Conservation (phyloP, 306 rosid genomes). For the Vigna trinervia region DNA sequence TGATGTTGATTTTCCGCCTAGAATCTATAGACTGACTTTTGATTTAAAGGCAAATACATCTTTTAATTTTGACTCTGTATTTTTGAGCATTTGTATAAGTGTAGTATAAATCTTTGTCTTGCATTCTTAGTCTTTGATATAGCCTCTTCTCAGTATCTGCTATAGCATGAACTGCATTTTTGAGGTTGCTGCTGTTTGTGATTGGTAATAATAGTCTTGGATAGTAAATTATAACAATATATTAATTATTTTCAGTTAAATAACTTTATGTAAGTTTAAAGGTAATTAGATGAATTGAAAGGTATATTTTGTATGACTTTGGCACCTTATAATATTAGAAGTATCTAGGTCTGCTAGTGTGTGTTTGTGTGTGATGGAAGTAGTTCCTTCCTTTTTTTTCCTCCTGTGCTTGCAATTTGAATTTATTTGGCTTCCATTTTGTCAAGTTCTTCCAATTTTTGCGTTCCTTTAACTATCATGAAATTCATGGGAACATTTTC, state of each 20-base stretch:
- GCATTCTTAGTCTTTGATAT: neutral
- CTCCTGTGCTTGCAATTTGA: neutral
- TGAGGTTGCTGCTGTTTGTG: neutral
- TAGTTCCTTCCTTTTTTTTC: neutral
- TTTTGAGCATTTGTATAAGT: neutral
- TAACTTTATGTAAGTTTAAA: neutral
- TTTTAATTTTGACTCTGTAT: neutral
- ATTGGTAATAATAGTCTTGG: neutral
- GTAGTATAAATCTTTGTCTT: neutral
- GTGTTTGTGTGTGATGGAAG: neutral
- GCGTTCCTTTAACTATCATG: neutral
- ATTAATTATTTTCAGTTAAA: neutral
- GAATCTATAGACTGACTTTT: neutral
- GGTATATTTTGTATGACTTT: neutral
- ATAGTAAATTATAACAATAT: neutral
- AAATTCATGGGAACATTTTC: neutral
- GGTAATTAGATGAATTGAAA: neutral
- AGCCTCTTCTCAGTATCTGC: neutral
- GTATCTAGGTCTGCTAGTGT: neutral
- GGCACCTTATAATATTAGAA: neutral
- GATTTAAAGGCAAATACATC: neutral
- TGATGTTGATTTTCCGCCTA: neutral
- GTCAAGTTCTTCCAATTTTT: neutral
- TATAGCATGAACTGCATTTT: neutral
- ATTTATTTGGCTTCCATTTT: neutral